A percentile compares a stretch with the other conserved stretches of the same genome.
phyloP scores from a whole-genome alignment of 768 basidiomycete genomes.

The Xerocomellus amylosporus region DNA sequence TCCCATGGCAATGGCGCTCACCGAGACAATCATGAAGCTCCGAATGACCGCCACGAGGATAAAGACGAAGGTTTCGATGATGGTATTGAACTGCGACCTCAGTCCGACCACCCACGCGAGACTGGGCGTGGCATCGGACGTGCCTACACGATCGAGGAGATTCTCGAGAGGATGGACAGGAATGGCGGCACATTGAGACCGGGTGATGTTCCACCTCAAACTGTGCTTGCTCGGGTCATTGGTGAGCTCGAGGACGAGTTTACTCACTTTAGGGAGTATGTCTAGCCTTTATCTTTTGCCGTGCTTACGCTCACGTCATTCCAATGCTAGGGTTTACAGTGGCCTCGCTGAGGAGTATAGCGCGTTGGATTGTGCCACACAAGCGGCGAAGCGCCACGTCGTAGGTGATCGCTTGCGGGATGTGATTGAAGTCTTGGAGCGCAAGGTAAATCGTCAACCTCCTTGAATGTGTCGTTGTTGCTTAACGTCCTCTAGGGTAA shows the following conservation, averaged over 20 bases:
- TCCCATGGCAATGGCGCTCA: slow-evolving; percentile 40
- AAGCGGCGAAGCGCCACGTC: slow-evolving; percentile 78
- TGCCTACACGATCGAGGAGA: slow-evolving; percentile 21
- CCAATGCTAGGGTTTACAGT: slow-evolving; percentile 69
- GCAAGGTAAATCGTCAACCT: slow-evolving; percentile 57
- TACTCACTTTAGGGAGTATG: slow-evolving; percentile 88
- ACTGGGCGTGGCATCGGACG: slow-evolving; percentile 4
- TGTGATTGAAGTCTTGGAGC: slow-evolving; percentile 88
- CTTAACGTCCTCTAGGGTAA: slow-evolving; percentile 59
- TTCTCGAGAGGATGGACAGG: slow-evolving; percentile 25
- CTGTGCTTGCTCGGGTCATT: slow-evolving; percentile 77
- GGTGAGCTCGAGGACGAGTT: slow-evolving; percentile 94
- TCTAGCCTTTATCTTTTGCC: slow-evolving; percentile 1
- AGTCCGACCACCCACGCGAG: not conserved
- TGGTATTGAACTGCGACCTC: slow-evolving; percentile 1
- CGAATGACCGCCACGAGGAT: not conserved
- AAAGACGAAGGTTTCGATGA: slow-evolving; percentile 19
- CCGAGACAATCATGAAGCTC: slow-evolving; percentile 29
- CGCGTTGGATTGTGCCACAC: slow-evolving; percentile 78
- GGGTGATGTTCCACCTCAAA: slow-evolving; percentile 72
- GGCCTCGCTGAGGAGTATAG: slow-evolving; percentile 94
- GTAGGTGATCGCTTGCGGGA: slow-evolving; percentile 86
- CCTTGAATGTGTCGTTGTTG: not conserved
- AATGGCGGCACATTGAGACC: slow-evolving; percentile 23
- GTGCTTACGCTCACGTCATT: slow-evolving; percentile 7